Conservation (phyloP, 768 basidiomycete species). For the Pisolithus tinctorius region DNA sequence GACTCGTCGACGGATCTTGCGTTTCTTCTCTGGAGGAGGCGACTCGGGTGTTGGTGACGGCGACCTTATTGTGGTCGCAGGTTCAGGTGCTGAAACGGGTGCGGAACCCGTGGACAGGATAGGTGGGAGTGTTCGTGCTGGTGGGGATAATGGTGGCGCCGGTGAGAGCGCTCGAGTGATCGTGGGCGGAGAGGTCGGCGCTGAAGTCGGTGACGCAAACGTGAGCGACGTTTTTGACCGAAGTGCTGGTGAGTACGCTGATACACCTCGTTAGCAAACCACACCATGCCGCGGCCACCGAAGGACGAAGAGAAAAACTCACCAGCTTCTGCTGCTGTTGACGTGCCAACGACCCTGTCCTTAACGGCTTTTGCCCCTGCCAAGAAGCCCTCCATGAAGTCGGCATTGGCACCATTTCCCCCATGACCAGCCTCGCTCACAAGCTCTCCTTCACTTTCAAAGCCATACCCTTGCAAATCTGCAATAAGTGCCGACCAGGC, state of each 20-base stretch:
- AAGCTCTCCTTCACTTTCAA: slow-evolving; percentile 22
- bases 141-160: background rate
- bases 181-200: background rate
- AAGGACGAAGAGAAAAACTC: background rate
- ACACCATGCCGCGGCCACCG: no score
- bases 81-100: slow-evolving; percentile 2
- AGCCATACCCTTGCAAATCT: slow-evolving; percentile 36
- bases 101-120: slow-evolving; percentile 2
- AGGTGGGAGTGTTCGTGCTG: slow-evolving; percentile 3
- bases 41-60: background rate
- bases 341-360: background rate
- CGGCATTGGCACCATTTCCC: slow-evolving; percentile 15
- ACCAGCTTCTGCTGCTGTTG: background rate
- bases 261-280: background rate
- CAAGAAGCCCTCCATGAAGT: slow-evolving; percentile 30
- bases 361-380: slow-evolving; percentile 3
- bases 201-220: background rate
- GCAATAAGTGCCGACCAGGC: slow-evolving; percentile 44
- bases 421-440: slow-evolving; percentile 11
- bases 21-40: slow-evolving; percentile 21
- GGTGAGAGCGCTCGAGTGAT: background rate
- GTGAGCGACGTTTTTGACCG: background rate
- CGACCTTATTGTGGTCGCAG: background rate
- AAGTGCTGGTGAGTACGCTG: background rate
- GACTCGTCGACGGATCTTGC: slow-evolving; percentile 26